Percentiles rank a stretch among this genome's conserved stretches.
Conservation (phyloP, 169 alveolate genomes). For the Cryptosporidium andersoni region DNA sequence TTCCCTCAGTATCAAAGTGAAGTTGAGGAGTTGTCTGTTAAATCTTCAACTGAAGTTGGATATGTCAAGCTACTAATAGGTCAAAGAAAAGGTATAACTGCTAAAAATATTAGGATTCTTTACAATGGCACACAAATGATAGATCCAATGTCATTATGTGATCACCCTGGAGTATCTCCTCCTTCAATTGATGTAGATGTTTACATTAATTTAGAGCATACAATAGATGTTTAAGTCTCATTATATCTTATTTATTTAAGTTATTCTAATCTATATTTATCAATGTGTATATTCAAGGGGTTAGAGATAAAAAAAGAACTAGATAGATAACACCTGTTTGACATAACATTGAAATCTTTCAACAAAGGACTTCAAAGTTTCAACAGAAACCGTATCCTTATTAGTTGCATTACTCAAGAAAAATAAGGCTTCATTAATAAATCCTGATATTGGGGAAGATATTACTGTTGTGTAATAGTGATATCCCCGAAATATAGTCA, state of each 20-base stretch:
- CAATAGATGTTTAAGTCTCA: not conserved
- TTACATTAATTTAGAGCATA: constrained; percentile 5
- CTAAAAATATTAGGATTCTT: constrained; percentile 68
- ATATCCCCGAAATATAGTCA: constrained; percentile 42
- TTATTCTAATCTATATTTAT: too few relatives aligned
- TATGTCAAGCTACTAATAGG: constrained; percentile 75
- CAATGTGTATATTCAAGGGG: not conserved
- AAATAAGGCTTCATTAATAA: constrained; percentile 23
- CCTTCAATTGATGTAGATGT: constrained; percentile 73
- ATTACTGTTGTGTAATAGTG: constrained; percentile 33
- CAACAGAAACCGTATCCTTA: constrained; percentile 10
- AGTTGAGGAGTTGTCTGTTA: constrained; percentile 66
- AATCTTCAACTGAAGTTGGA: constrained; percentile 77
- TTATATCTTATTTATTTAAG: too few relatives aligned
- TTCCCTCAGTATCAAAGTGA: constrained; percentile 16
- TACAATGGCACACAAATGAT: constrained; percentile 68
- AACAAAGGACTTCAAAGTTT: constrained; percentile 26
- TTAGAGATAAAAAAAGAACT: not conserved
- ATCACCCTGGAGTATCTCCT: constrained; percentile 73
- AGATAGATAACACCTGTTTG: constrained; percentile 54
- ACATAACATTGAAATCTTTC: constrained; percentile 47
- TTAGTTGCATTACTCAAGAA: constrained; percentile 17
- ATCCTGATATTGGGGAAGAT: constrained; percentile 25
- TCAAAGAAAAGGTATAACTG: constrained; percentile 56
- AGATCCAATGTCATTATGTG: constrained; percentile 77